Evolutionary conservation across 768 basidiomycete species (phyloP), one percentile per base, ranked within the genome.

Genomic region (Lactifluus pinguis): DNA sequence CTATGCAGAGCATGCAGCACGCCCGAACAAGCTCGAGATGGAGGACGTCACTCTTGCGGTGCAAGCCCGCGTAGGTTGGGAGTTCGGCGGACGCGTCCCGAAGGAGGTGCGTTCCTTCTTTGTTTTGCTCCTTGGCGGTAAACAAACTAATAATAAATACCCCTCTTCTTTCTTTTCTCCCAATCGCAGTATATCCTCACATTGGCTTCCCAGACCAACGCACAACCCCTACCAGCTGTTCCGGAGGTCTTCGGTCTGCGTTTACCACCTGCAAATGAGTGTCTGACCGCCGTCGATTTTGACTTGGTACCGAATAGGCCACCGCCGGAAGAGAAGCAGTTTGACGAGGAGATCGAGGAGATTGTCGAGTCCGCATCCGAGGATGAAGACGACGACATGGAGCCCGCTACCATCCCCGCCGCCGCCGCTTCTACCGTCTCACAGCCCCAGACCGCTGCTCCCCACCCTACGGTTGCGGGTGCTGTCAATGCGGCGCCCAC

Each of bases 11-110:
- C 91, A 93, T 69, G 91, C 87, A 19, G 87, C 88, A 14, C 79
- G 85, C 48, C 71, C 82, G 3, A 87, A 86, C 60, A 91, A 87
- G 74, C 77, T 93, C 57, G 90, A 92, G 65, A 82, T 86, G 78
- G 90, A 93, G 64, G 91, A 93, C 72, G 76, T 89, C 50, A 80
- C 82, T 4, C 77, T 93, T 44, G 89, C 90, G 2, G 85, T 92
- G 5, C 91, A 93, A 71, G 89, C 90, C 6, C 84, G 91, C 59
- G 92, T 93, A 4, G 92, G 91, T 47, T 93, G 92, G 92, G 92
- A 93, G 72, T 88, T 92, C 70, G 91, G 90, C 25, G 91, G 92
- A 6, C 80, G 90, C 42, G 83, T 93, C 32, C 91, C 91, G 3
- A 92, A 92, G 74, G 91, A 93, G 83, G 91, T 92, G 59, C 32